These are phyloP conservation scores for Peniophora sp. DNA, from an alignment of 1,284 basidiomycete species.

Conservation along the genomic window DNA sequence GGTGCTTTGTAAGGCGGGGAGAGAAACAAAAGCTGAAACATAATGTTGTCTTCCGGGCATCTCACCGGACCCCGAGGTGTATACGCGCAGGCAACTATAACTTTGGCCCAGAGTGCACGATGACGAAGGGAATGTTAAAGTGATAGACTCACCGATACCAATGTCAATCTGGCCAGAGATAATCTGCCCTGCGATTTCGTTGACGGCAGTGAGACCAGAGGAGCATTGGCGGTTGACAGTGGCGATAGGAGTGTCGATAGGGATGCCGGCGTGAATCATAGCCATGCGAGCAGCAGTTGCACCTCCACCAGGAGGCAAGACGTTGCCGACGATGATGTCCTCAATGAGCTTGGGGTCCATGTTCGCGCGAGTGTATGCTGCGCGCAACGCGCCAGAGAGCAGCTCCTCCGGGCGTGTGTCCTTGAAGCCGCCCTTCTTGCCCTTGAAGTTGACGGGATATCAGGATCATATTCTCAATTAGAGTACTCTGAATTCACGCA, in stretches of 20 bases:
- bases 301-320: slow-evolving; percentile 88
- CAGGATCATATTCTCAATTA: neutral
- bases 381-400: slow-evolving; percentile 76
- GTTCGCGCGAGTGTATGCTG: slow-evolving; percentile 55
- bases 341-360: slow-evolving; percentile 82
- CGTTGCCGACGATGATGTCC: slow-evolving; percentile 89
- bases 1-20: neutral
- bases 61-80: too few relatives aligned
- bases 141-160: slow-evolving; percentile 85
- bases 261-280: slow-evolving; percentile 86
- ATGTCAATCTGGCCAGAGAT: slow-evolving; percentile 80
- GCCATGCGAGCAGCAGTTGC: slow-evolving; percentile 93
- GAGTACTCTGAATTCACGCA: slow-evolving; percentile 20
- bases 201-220: slow-evolving; percentile 83
- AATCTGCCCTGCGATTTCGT: slow-evolving; percentile 90
- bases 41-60: too few relatives aligned
- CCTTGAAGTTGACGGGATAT: slow-evolving; percentile 29
- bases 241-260: slow-evolving; percentile 72
- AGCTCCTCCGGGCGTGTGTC: slow-evolving; percentile 89
- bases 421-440: slow-evolving; percentile 91
- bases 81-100: neutral
- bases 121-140: too few relatives aligned
- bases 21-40: neutral
- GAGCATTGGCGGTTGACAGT: slow-evolving; percentile 96
- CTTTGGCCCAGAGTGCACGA: too few relatives aligned